Percentiles rank a stretch among this genome's conserved stretches.
These are phyloP conservation scores for Beauveria australis DNA, from an alignment of 2,329 filamentous ascomycete genomes.

Conservation along the genomic window DNA sequence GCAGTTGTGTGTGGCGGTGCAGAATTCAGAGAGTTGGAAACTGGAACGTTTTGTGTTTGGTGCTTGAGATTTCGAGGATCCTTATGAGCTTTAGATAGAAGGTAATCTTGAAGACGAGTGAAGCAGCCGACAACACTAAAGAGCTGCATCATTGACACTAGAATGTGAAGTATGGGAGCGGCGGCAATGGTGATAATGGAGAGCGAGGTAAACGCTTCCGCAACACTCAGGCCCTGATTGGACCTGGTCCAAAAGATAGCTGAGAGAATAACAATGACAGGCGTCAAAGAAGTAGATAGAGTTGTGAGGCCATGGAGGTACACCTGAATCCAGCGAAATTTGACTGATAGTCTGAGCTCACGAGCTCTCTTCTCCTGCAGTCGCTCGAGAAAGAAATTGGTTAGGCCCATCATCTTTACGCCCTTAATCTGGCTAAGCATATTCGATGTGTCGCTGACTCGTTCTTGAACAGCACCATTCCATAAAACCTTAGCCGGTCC, in stretches of 20 bases:
- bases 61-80: slow-evolving; percentile 8
- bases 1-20: too few relatives aligned
- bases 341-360: slow-evolving; percentile 31
- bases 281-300: slow-evolving; percentile 22
- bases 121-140: slow-evolving; percentile 26
- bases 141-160: slow-evolving; percentile 26
- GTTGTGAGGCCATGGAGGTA: slow-evolving; percentile 22
- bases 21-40: not conserved
- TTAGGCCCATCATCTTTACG: slow-evolving; percentile 36
- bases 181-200: slow-evolving; percentile 27
- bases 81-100: slow-evolving; percentile 20
- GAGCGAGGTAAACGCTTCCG: slow-evolving; percentile 28
- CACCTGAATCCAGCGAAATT: slow-evolving; percentile 28
- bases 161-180: slow-evolving; percentile 24
- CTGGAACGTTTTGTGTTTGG: not conserved
- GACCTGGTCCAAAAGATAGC: slow-evolving; percentile 26
- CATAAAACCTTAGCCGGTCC: slow-evolving; percentile 29
- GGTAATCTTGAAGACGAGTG: slow-evolving; percentile 24
- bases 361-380: slow-evolving; percentile 27
- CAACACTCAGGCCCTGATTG: slow-evolving; percentile 21
- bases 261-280: slow-evolving; percentile 24
- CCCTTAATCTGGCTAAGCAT: slow-evolving; percentile 34
- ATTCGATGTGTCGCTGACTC: slow-evolving; percentile 30
- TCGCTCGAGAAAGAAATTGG: slow-evolving; percentile 22
- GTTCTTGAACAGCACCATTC: slow-evolving; percentile 31